Percentiles rank a stretch among this genome's conserved stretches.
Conservation (phyloP, 495 filamentous ascomycete species). For the Hypoxylon subgilvum region DNA sequence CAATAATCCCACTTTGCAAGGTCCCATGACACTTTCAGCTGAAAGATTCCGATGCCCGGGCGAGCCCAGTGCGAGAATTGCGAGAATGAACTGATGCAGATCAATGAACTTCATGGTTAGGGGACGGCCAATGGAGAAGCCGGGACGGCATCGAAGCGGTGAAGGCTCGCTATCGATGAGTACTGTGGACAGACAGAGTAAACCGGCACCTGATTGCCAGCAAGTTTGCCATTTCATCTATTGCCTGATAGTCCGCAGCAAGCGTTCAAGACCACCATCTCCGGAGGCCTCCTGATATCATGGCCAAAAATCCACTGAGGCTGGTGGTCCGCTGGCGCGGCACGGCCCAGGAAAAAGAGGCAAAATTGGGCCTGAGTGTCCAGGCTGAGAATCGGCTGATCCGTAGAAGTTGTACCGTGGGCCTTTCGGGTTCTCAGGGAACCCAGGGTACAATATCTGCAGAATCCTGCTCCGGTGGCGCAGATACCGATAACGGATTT, state of each 20-base stretch:
- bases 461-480: background rate
- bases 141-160: slow-evolving; percentile 9
- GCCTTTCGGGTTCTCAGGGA: slow-evolving; percentile 7
- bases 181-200: background rate
- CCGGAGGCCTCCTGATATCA: slow-evolving; percentile 23
- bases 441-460: slow-evolving; percentile 11
- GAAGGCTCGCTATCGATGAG: slow-evolving; percentile 5
- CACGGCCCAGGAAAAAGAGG: slow-evolving; percentile 19
- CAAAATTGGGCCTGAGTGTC: slow-evolving; percentile 9
- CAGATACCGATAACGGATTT: slow-evolving; percentile 18
- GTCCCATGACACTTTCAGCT: background rate
- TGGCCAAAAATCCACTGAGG: slow-evolving; percentile 27
- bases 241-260: background rate
- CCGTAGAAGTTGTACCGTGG: slow-evolving; percentile 10
- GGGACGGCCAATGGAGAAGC: slow-evolving; percentile 14
- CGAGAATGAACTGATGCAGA: slow-evolving; percentile 10
- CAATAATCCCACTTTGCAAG: slow-evolving; percentile 2
- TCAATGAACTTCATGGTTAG: background rate
- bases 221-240: background rate
- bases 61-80: background rate
- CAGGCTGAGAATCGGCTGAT: slow-evolving; percentile 10
- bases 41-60: background rate
- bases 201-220: slow-evolving; percentile 9
- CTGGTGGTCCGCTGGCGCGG: slow-evolving; percentile 32
- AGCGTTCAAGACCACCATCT: slow-evolving; percentile 1